Percentiles rank a stretch among this genome's conserved stretches.
Conservation (phyloP, 352 stramenopile species). For the Phytophthora cryptogea region DNA sequence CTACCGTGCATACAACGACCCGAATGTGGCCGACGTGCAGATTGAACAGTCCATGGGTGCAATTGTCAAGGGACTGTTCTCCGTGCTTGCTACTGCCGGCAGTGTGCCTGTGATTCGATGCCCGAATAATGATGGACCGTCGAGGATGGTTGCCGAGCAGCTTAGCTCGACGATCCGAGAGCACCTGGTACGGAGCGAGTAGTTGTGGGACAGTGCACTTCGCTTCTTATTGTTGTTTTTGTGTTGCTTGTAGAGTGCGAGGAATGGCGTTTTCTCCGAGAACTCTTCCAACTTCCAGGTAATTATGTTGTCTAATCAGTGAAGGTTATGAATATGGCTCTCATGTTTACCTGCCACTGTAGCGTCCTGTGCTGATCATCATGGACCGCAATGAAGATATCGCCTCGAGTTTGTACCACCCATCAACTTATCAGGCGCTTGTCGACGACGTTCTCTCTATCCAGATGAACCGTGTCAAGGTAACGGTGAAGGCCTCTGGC, state of each 20-base stretch:
- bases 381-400: slow-evolving; percentile 98
- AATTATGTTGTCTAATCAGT: neutral
- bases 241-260: slow-evolving; percentile 40
- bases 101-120: slow-evolving; percentile 96
- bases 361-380: slow-evolving; percentile 96
- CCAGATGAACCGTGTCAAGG: slow-evolving; percentile 96
- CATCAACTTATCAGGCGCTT: slow-evolving; percentile 93
- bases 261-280: slow-evolving; percentile 74
- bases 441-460: slow-evolving; percentile 97
- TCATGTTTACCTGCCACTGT: slow-evolving; percentile 15
- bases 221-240: slow-evolving; percentile 7
- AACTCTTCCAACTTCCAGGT: slow-evolving; percentile 70
- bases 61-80: slow-evolving; percentile 91
- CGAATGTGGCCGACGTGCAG: slow-evolving; percentile 69
- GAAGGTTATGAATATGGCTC: neutral
- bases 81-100: slow-evolving; percentile 92
- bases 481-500: slow-evolving; percentile 70
- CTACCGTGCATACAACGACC: slow-evolving; percentile 95
- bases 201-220: neutral
- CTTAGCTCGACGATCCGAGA: slow-evolving; percentile 86
- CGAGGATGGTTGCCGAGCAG: slow-evolving; percentile 96
- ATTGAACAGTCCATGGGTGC: slow-evolving; percentile 79
- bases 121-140: slow-evolving; percentile 91
- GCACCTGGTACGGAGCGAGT: slow-evolving; percentile 49
- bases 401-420: slow-evolving; percentile 94